Conservation (phyloP, 345 rosid species). For the Excoecaria cochinchinensis region DNA sequence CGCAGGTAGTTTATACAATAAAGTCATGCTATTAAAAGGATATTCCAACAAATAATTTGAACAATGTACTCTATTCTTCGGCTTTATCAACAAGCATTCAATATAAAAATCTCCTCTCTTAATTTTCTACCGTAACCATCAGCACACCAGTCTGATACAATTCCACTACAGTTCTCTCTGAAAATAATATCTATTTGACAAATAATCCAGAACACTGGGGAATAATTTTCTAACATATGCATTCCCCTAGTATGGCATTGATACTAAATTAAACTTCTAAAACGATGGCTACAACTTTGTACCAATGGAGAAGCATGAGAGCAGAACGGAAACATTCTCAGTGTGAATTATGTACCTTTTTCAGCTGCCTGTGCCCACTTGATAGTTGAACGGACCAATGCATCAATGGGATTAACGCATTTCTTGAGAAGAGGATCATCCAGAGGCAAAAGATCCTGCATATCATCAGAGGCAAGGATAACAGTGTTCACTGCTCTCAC, state of each 20-base stretch:
- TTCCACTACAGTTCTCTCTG: background rate
- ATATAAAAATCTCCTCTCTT: background rate
- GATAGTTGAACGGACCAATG: slow-evolving; percentile 45
- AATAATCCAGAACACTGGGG: slow-evolving; percentile 1
- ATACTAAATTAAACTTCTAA: background rate
- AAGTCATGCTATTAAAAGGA: background rate
- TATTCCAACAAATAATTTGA: background rate
- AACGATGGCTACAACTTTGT: background rate
- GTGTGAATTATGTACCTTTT: slow-evolving; percentile 20
- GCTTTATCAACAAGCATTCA: background rate
- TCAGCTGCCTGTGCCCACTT: slow-evolving; percentile 37
- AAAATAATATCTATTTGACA: background rate
- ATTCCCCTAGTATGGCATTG: slow-evolving; percentile 2
- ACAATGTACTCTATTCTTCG: background rate
- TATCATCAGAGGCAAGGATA: slow-evolving; percentile 41
- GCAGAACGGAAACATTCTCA: background rate
- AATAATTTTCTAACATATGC: background rate
- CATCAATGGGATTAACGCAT: slow-evolving; percentile 46
- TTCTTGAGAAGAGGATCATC: slow-evolving; percentile 55
- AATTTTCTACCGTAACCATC: background rate
- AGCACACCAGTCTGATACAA: background rate
- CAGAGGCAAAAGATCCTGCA: slow-evolving; percentile 36
- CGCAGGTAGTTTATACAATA: too few species aligned
- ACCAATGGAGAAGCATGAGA: slow-evolving; percentile 1
- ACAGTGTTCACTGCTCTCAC: slow-evolving; percentile 50